Evolutionary conservation across 306 rosid genomes (phyloP).

Genomic region (Pyrus bretschneideri): DNA sequence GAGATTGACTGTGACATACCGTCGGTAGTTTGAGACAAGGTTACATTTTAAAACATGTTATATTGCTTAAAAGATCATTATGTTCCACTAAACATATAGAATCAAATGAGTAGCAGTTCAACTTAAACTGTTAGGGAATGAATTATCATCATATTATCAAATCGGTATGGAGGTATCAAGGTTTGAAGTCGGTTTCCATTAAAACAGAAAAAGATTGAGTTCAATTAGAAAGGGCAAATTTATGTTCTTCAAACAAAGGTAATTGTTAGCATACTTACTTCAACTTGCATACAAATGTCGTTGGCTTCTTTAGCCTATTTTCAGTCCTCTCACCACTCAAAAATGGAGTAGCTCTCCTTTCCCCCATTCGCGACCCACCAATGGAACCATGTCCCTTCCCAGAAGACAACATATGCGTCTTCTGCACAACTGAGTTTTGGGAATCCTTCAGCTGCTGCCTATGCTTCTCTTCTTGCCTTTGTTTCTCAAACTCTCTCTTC

Average conservation of each 20-base stretch:
- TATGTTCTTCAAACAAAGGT: neutral
- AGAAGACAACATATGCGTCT: conserved; percentile 62
- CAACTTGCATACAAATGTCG: conserved; percentile 95
- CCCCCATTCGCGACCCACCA: conserved; percentile 86
- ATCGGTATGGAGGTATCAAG: neutral
- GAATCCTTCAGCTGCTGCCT: conserved; percentile 85
- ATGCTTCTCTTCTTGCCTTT: conserved; percentile 80
- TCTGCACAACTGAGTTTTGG: conserved; percentile 60
- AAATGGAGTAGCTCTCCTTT: conserved; percentile 62
- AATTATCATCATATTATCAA: neutral
- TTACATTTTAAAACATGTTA: neutral
- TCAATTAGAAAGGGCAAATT: neutral
- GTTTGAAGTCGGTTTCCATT: neutral
- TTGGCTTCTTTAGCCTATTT: conserved; percentile 95
- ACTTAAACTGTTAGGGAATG: neutral
- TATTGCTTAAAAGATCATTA: neutral
- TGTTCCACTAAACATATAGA: neutral
- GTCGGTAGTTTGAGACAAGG: neutral
- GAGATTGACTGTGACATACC: neutral
- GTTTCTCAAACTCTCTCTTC: conserved; percentile 85
- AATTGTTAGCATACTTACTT: conserved; percentile 60
- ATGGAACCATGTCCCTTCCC: conserved; percentile 82
- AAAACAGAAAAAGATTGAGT: neutral
- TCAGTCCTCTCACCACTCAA: conserved; percentile 83
- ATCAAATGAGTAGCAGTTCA: neutral